phyloP scores from a whole-genome alignment of 2,329 filamentous ascomycete species.

The Claviceps digitariae region DNA sequence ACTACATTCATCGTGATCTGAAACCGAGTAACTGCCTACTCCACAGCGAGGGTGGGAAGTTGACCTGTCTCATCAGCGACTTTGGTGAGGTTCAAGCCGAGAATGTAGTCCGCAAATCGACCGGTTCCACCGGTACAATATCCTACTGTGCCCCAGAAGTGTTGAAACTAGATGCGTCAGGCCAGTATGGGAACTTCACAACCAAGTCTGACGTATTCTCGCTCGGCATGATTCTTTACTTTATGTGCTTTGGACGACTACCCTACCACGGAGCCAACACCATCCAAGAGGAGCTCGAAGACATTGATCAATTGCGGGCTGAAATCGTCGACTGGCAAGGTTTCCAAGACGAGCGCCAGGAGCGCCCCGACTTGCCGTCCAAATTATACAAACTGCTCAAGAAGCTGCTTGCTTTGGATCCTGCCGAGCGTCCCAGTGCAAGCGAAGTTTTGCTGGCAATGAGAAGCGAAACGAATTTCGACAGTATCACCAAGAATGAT shows the following conservation, averaged over 20 bases:
- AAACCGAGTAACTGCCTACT: constrained; percentile 94
- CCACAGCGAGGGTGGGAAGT: constrained; percentile 57
- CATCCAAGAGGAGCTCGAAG: constrained; percentile 81
- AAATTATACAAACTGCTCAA: constrained; percentile 78
- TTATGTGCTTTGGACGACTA: constrained; percentile 85
- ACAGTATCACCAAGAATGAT: constrained; percentile 25
- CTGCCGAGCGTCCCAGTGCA: constrained; percentile 65
- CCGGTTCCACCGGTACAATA: constrained; percentile 87
- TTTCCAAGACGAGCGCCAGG: constrained; percentile 62
- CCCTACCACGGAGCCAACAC: constrained; percentile 77
- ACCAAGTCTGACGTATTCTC: constrained; percentile 98
- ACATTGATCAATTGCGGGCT: constrained; percentile 67
- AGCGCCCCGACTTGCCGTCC: constrained; percentile 70
- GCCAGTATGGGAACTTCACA: constrained; percentile 81
- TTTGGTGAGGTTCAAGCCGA: constrained; percentile 93
- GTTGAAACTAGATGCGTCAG: constrained; percentile 51
- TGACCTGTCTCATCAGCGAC: constrained; percentile 83
- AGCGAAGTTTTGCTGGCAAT: constrained; percentile 73
- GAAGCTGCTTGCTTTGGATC: constrained; percentile 64
- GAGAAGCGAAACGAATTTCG: constrained; percentile 47
- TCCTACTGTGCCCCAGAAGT: constrained; percentile 97
- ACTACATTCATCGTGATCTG: constrained; percentile 90
- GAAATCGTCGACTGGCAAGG: constrained; percentile 84
- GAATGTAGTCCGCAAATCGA: constrained; percentile 70
- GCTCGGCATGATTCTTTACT: constrained; percentile 95